Percentiles rank a stretch among this genome's conserved stretches.
These are phyloP conservation scores for Luvunga scandens DNA, from an alignment of 345 rosid species.

Conservation along the genomic window DNA sequence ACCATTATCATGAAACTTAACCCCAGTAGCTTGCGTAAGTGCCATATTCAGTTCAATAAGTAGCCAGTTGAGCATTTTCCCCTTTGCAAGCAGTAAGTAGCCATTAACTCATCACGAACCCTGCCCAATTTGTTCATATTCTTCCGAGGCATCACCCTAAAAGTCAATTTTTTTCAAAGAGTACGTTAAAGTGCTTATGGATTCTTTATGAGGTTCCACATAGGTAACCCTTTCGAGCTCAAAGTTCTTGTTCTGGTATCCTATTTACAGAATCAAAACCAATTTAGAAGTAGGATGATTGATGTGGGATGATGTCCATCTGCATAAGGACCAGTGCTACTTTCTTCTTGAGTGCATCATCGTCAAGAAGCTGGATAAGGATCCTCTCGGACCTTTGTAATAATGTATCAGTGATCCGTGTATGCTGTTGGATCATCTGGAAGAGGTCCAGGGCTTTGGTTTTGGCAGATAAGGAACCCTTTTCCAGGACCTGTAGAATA, in stretches of 20 bases:
- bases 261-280: background rate
- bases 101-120: background rate
- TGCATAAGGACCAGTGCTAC: constrained; percentile 45
- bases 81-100: background rate
- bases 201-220: background rate
- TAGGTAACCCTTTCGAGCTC: too few species aligned
- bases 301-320: constrained; percentile 47
- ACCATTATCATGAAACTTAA: background rate
- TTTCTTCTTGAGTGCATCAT: constrained; percentile 39
- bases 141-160: background rate
- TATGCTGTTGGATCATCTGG: constrained; percentile 36
- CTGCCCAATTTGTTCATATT: background rate
- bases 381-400: constrained; percentile 38
- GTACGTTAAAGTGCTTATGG: background rate
- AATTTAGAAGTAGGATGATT: constrained; percentile 55
- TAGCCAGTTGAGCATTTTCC: background rate
- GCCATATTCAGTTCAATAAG: background rate
- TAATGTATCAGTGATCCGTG: constrained; percentile 16
- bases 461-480: constrained; percentile 43
- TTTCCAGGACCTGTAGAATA: constrained; percentile 46
- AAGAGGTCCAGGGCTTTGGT: constrained; percentile 46
- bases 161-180: background rate
- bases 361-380: constrained; percentile 46
- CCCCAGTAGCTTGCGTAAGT: background rate
- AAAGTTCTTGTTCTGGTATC: background rate